A percentile compares a stretch with the other conserved stretches of the same genome.
These are phyloP conservation scores for Ensete ventricosum DNA, from an alignment of 176 grass and related monocot species.

Conservation along the genomic window DNA sequence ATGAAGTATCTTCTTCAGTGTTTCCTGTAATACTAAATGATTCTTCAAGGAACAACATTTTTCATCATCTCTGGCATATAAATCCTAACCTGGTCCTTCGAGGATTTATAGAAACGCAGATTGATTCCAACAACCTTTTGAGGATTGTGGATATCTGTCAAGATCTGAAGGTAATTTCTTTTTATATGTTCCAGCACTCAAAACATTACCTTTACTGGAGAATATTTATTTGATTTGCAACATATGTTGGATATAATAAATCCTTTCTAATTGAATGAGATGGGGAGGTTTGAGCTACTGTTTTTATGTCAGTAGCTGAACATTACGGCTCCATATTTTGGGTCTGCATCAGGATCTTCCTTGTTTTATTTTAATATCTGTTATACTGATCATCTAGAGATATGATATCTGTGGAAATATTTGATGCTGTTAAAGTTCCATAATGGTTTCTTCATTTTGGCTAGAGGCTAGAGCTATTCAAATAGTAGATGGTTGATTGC, in stretches of 20 bases:
- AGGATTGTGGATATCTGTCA: constrained; percentile 69
- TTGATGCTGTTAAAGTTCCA: not conserved
- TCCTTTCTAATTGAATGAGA: not conserved
- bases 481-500: too few species aligned
- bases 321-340: not conserved
- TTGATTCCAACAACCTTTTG: constrained; percentile 48
- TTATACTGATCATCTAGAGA: not conserved
- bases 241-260: not conserved
- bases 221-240: not conserved
- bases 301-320: not conserved
- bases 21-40: constrained; percentile 77
- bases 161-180: constrained; percentile 65
- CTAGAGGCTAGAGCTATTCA: too few species aligned
- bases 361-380: not conserved
- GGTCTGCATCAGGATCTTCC: not conserved
- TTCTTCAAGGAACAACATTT: constrained; percentile 33
- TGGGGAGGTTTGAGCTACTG: too few species aligned
- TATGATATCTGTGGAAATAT: not conserved
- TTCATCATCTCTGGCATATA: constrained; percentile 60
- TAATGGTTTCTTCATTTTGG: too few species aligned
- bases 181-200: not conserved
- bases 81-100: constrained; percentile 58
- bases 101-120: constrained; percentile 72
- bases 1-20: constrained; percentile 58
- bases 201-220: not conserved